Evolutionary conservation across 371 early-diverging fungal genomes (phyloP).

Genomic region (Rhizopus sp.): DNA sequence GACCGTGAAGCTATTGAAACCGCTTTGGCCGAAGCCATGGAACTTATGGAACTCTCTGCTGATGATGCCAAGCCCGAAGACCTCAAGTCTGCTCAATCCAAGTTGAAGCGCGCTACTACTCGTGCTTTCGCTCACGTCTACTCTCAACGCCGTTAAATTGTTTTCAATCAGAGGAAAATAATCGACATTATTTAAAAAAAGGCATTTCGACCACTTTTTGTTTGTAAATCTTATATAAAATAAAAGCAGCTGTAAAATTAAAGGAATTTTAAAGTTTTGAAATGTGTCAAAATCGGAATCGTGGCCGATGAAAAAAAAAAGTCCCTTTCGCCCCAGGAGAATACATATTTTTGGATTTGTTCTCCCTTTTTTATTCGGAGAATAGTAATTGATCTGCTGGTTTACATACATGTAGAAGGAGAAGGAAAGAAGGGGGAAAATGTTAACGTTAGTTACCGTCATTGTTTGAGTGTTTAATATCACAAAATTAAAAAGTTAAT

Average conservation of each 20-base stretch:
- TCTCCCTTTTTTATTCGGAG: too few species aligned
- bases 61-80: constrained; percentile 85
- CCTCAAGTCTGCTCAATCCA: constrained; percentile 86
- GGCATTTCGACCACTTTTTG: neutral
- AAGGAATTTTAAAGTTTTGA: too few species aligned
- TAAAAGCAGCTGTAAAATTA: neutral
- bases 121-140: constrained; percentile 76
- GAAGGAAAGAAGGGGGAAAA: too few species aligned
- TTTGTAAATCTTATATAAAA: constrained; percentile 1
- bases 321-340: neutral
- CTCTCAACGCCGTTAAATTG: constrained; percentile 52
- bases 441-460: too few species aligned
- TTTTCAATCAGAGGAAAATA: neutral
- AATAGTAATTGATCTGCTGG: too few species aligned
- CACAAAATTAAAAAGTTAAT: too few species aligned
- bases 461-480: too few species aligned
- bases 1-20: constrained; percentile 87
- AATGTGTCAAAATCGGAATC: neutral
- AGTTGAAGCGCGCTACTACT: constrained; percentile 85
- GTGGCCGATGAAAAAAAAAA: neutral
- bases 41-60: constrained; percentile 80
- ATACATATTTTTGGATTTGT: too few species aligned
- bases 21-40: constrained; percentile 85
- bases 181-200: constrained; percentile 23
- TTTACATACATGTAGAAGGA: too few species aligned